Conservation (phyloP, 106 monocot species). For the Phalaenopsis equestris region DNA sequence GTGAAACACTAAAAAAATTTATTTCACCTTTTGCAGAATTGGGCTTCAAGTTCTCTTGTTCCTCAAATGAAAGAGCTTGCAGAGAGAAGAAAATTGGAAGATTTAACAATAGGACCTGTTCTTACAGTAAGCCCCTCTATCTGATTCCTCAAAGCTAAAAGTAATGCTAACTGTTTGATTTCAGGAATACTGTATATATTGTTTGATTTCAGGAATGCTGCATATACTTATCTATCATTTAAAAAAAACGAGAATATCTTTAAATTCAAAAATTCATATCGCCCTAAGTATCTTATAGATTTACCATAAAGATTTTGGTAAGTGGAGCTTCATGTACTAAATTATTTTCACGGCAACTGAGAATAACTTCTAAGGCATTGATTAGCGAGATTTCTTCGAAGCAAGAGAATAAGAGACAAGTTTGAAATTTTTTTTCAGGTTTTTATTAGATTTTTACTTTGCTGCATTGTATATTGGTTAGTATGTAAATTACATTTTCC, state of each 20-base stretch:
- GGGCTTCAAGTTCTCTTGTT: constrained; percentile 62
- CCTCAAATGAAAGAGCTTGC: constrained; percentile 71
- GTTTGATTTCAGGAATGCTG: not conserved
- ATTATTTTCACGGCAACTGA: not conserved
- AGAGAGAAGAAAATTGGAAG: constrained; percentile 81
- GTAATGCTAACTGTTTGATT: not conserved
- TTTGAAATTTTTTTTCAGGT: not conserved
- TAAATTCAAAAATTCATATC: not conserved
- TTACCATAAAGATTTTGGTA: not conserved
- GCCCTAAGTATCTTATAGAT: not conserved
- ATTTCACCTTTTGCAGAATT: constrained; percentile 55
- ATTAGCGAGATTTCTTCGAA: not conserved
- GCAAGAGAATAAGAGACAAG: not conserved
- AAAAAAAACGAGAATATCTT: not conserved
- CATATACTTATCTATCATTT: too few species aligned
- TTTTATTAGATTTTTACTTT: not conserved
- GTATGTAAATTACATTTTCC: not conserved
- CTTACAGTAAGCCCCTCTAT: constrained; percentile 61
- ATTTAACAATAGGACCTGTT: constrained; percentile 96
- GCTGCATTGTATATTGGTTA: not conserved
- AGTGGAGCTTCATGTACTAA: not conserved
- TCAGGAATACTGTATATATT: not conserved
- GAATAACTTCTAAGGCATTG: not conserved
- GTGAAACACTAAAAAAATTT: not conserved
- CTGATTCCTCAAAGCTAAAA: not conserved